These are phyloP conservation scores for Rosa hybrid DNA, from an alignment of 331 rosid species.

Conservation along the genomic window DNA sequence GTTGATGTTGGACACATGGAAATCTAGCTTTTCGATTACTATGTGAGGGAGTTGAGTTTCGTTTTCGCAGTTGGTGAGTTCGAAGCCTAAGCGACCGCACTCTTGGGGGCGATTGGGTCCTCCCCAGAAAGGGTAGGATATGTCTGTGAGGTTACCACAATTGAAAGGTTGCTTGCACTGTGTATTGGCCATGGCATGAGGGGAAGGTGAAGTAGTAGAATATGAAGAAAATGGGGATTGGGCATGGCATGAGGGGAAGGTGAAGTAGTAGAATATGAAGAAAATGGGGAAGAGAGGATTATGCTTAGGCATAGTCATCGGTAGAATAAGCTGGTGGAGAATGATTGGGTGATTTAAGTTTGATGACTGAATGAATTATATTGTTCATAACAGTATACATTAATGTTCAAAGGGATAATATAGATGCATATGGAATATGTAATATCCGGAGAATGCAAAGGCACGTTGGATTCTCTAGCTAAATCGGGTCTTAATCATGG, in stretches of 20 bases:
- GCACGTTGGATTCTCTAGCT: no score
- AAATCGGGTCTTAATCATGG: no score
- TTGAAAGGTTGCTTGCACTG: slow-evolving; percentile 30
- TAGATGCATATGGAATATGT: no score
- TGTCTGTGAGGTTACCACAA: slow-evolving; percentile 39
- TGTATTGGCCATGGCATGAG: background rate
- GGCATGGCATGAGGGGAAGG: background rate
- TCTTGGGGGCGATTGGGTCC: slow-evolving; percentile 12
- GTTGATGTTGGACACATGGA: slow-evolving; percentile 9
- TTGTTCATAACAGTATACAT: no score
- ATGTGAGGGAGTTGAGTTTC: background rate
- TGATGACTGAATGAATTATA: no score
- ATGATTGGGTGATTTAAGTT: no score
- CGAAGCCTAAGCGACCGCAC: slow-evolving; percentile 38
- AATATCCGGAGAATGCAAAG: no score
- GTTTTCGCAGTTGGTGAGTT: slow-evolving; percentile 28
- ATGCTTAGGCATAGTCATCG: background rate
- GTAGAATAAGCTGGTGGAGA: no score
- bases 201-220: slow-evolving; percentile 7
- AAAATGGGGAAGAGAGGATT: background rate
- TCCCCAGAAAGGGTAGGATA: slow-evolving; percentile 39
- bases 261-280: background rate
- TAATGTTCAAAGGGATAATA: no score
- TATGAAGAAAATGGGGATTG: background rate
- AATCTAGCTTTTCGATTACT: background rate